Evolutionary conservation across 495 filamentous ascomycete species (phyloP).

Genomic region (Penicillium mononematosum): DNA sequence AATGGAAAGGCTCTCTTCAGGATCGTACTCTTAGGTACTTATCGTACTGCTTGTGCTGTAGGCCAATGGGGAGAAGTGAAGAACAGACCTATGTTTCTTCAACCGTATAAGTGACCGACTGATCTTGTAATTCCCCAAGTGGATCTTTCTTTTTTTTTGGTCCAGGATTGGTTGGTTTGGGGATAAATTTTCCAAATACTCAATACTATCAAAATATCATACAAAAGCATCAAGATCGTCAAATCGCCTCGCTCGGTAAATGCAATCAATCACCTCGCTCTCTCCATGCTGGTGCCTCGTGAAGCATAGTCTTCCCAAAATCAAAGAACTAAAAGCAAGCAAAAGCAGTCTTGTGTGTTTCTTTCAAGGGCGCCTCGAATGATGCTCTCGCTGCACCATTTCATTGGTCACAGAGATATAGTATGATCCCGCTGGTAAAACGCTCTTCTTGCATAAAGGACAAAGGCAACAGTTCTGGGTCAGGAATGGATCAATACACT

Average conservation of each 20-base stretch:
- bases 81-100: not conserved
- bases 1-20: not conserved
- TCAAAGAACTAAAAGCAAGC: not conserved
- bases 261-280: not conserved
- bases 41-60: not conserved
- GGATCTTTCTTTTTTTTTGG: not conserved
- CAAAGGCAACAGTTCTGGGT: slow-evolving; percentile 71
- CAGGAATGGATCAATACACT: slow-evolving; percentile 82
- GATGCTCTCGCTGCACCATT: slow-evolving; percentile 73
- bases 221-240: not conserved
- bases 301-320: not conserved
- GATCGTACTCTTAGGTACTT: not conserved
- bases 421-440: slow-evolving; percentile 65
- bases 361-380: slow-evolving; percentile 16
- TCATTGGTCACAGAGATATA: slow-evolving; percentile 71
- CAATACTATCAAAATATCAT: not conserved
- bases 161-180: not conserved
- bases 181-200: not conserved
- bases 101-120: not conserved
- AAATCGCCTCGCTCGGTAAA: slow-evolving; percentile 2
- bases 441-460: slow-evolving; percentile 80
- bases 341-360: not conserved
- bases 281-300: not conserved
- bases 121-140: not conserved
- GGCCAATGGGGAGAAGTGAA: not conserved